Evolutionary conservation across 805 yeast species (phyloP), one percentile per base, ranked within the genome.

Genomic region (Suhomyces kilbournensis): DNA sequence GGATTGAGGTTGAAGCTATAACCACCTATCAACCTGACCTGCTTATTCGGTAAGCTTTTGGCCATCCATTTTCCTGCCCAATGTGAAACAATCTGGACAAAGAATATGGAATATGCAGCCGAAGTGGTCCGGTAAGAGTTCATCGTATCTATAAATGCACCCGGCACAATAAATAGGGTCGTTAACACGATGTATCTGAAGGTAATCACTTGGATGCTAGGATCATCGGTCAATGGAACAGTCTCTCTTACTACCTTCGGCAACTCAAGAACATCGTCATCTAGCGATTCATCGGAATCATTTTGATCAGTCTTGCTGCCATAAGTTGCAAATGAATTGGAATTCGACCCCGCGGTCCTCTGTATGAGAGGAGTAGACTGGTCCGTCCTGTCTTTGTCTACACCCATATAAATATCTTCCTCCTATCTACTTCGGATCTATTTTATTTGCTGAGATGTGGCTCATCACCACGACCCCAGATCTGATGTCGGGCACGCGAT

Each of bases 31-130:
- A 58, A 10, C 12, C 48, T 49, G 7, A 71, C 52, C 12, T 47
- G 52, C 49, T 60, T 66, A 8, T 58, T 49, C 0, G 84, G 84
- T 3, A 80, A 63, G 0, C 59, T 62, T 20, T 50, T 57, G 0
- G 83, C 80, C 46, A 80, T 56, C 71, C 74, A 75, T 50, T 72
- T 68, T 1, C 83, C 83, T 2, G 71, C 62, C 62, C 79, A 78
- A 56, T 79, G 79, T 3, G 76, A 65, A 5, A 74, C 72, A 47
- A 79, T 76, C 57, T 80, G 84, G 3, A 79, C 84, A 59, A 79
- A 78, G 50, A 79, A 70, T 20, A 80, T 76, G 28, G 81, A 76
- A 55, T 78, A 80, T 0, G 81, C 78, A 2, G 83, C 83, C 5
- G 77, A 68, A 1, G 77, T 74, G 14, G 77, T 74, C 22, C 78